A percentile compares a stretch with the other conserved stretches of the same genome.
These are phyloP conservation scores for Chrysoporthe deuterocubensis DNA, from an alignment of 2,329 filamentous ascomycete genomes.

Conservation along the genomic window DNA sequence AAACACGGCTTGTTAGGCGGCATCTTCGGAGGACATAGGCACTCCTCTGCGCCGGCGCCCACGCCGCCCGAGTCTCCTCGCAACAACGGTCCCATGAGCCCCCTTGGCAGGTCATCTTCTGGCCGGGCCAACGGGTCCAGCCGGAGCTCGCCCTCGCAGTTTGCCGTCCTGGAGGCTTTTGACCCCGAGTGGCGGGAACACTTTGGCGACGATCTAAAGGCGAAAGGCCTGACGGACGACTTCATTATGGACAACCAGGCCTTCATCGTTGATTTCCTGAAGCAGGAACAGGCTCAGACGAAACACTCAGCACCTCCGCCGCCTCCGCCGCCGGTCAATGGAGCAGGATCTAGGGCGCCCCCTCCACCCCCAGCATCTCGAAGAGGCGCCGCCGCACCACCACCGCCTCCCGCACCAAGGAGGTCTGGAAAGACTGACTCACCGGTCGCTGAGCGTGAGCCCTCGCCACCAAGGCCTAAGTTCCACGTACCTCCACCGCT, in stretches of 20 bases:
- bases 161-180: slow-evolving; percentile 65
- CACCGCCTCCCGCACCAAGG: slow-evolving; percentile 63
- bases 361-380: slow-evolving; percentile 43
- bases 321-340: slow-evolving; percentile 42
- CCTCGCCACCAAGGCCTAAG: slow-evolving; percentile 70
- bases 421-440: slow-evolving; percentile 58
- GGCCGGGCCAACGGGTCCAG: slow-evolving; percentile 47
- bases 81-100: slow-evolving; percentile 6
- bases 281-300: slow-evolving; percentile 55
- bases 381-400: slow-evolving; percentile 47
- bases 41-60: slow-evolving; percentile 54
- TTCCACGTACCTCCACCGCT: slow-evolving; percentile 89
- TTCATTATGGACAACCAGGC: slow-evolving; percentile 71
- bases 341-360: slow-evolving; percentile 45
- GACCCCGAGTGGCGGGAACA: slow-evolving; percentile 68
- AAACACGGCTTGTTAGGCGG: slow-evolving; percentile 59
- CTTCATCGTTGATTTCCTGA: slow-evolving; percentile 68
- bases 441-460: slow-evolving; percentile 45
- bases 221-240: slow-evolving; percentile 67
- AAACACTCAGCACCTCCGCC: slow-evolving; percentile 47
- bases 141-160: slow-evolving; percentile 55
- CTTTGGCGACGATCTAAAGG: slow-evolving; percentile 65
- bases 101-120: slow-evolving; percentile 13
- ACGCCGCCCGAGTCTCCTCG: slow-evolving; percentile 63
- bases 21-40: slow-evolving; percentile 64